These are phyloP conservation scores for Dothideomycetes sp. DNA, from an alignment of 2,329 filamentous ascomycete genomes.

Conservation along the genomic window DNA sequence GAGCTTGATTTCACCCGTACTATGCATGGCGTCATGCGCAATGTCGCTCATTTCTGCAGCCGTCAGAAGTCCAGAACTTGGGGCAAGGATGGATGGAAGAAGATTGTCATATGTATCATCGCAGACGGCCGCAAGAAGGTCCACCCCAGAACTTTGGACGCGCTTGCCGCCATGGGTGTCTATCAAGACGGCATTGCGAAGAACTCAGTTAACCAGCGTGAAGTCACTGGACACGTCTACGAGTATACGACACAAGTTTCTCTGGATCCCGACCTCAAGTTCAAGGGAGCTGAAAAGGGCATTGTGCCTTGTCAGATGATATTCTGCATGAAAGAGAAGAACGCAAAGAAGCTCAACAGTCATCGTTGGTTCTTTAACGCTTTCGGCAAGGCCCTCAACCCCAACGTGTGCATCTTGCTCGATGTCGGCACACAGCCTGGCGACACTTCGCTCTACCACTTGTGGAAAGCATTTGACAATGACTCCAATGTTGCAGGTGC, in stretches of 20 bases:
- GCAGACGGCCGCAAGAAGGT: slow-evolving; percentile 91
- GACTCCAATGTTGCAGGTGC: slow-evolving; percentile 96
- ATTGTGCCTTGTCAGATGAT: slow-evolving; percentile 98
- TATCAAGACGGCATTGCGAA: slow-evolving; percentile 98
- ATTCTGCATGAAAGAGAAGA: slow-evolving; percentile 97
- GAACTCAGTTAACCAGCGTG: slow-evolving; percentile 92
- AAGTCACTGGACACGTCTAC: slow-evolving; percentile 94
- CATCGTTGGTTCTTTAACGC: slow-evolving; percentile 99
- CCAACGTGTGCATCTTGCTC: slow-evolving; percentile 92
- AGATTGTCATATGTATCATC: slow-evolving; percentile 96
- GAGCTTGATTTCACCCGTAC: slow-evolving; percentile 94
- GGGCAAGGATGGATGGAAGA: slow-evolving; percentile 97
- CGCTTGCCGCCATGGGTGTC: slow-evolving; percentile 89
- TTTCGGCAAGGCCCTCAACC: slow-evolving; percentile 83
- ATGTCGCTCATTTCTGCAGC: slow-evolving; percentile 92
- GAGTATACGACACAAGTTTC: slow-evolving; percentile 99
- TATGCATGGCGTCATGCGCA: slow-evolving; percentile 98
- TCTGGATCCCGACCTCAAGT: slow-evolving; percentile 88
- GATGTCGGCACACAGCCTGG: slow-evolving; percentile 93
- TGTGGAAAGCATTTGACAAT: slow-evolving; percentile 98
- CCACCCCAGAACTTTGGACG: slow-evolving; percentile 86
- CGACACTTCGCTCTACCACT: slow-evolving; percentile 82
- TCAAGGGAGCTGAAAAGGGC: slow-evolving; percentile 98
- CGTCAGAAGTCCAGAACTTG: slow-evolving; percentile 87
- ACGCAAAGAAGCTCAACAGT: slow-evolving; percentile 94